These are phyloP conservation scores for Penicillium soppii DNA, from an alignment of 495 filamentous ascomycete genomes.

Conservation along the genomic window DNA sequence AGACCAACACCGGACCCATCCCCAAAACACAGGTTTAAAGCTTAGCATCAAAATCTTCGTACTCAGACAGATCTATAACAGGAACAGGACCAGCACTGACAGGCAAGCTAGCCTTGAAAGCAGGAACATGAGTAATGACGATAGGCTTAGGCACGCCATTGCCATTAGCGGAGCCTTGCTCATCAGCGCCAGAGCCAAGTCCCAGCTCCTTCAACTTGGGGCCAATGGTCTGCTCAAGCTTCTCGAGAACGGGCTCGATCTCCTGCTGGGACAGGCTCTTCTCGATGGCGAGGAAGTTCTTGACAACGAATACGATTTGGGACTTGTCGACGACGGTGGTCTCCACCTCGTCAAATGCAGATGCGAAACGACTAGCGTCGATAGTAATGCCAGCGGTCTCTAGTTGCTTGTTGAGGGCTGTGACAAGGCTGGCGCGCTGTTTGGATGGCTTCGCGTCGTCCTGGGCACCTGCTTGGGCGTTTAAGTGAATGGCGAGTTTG, in stretches of 20 bases:
- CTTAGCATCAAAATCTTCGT: slow-evolving; percentile 78
- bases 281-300: slow-evolving; percentile 50
- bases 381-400: slow-evolving; percentile 46
- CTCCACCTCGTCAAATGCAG: slow-evolving; percentile 48
- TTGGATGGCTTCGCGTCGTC: slow-evolving; percentile 38
- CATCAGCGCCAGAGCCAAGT: slow-evolving; percentile 27
- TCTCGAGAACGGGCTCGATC: slow-evolving; percentile 41
- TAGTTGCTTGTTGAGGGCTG: slow-evolving; percentile 51
- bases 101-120: slow-evolving; percentile 70
- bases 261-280: slow-evolving; percentile 42
- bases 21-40: slow-evolving; percentile 46
- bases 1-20: slow-evolving; percentile 3
- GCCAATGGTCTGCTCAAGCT: slow-evolving; percentile 44
- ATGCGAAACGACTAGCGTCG: slow-evolving; percentile 42
- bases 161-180: slow-evolving; percentile 32
- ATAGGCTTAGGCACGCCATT: slow-evolving; percentile 25
- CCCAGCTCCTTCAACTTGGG: slow-evolving; percentile 41
- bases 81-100: slow-evolving; percentile 69
- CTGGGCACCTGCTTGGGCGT: slow-evolving; percentile 62
- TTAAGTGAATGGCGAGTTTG: slow-evolving; percentile 80
- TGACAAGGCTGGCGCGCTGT: slow-evolving; percentile 54
- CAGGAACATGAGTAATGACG: slow-evolving; percentile 69
- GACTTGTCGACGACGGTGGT: slow-evolving; percentile 40
- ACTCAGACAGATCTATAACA: slow-evolving; percentile 73
- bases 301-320: slow-evolving; percentile 43